Conservation (phyloP, 2,329 filamentous ascomycete genomes). For the Bipolaris oryzae region DNA sequence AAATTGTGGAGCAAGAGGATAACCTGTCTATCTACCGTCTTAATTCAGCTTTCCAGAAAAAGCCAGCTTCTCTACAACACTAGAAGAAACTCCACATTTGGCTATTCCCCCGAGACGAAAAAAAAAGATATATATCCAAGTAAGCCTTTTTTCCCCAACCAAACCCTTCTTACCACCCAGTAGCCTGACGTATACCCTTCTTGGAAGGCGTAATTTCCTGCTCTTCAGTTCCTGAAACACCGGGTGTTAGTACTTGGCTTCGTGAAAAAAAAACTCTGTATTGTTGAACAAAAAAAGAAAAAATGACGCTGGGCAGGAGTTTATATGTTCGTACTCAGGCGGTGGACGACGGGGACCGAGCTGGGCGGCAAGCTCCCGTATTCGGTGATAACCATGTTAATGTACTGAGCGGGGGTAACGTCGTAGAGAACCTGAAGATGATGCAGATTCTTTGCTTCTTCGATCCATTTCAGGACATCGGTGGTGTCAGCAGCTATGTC, state of each 20-base stretch:
- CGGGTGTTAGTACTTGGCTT: constrained; percentile 13
- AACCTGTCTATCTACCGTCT: not conserved
- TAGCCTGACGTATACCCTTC: constrained; percentile 12
- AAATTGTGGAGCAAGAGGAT: not conserved
- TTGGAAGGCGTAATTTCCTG: constrained; percentile 15
- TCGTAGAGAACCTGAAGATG: constrained; percentile 84
- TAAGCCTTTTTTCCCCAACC: not conserved
- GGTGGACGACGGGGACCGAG: constrained; percentile 77
- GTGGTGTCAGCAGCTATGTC: constrained; percentile 29
- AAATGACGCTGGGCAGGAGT: constrained; percentile 23
- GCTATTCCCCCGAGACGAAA: not conserved
- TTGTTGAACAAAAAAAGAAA: constrained; percentile 11
- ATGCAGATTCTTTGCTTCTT: constrained; percentile 55
- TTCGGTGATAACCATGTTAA: constrained; percentile 90
- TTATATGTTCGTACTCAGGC: constrained; percentile 54
- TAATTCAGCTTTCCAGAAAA: not conserved
- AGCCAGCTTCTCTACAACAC: not conserved
- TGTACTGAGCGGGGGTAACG: constrained; percentile 83
- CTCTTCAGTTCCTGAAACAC: constrained; percentile 20
- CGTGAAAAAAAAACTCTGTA: not conserved
- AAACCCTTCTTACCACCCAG: constrained; percentile 11
- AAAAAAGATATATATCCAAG: not conserved
- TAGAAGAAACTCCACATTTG: not conserved
- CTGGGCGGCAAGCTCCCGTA: constrained; percentile 84
- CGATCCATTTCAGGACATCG: constrained; percentile 48